Conservation (phyloP, 2,329 filamentous ascomycete genomes). For the Rhexocercosporidium sp. region DNA sequence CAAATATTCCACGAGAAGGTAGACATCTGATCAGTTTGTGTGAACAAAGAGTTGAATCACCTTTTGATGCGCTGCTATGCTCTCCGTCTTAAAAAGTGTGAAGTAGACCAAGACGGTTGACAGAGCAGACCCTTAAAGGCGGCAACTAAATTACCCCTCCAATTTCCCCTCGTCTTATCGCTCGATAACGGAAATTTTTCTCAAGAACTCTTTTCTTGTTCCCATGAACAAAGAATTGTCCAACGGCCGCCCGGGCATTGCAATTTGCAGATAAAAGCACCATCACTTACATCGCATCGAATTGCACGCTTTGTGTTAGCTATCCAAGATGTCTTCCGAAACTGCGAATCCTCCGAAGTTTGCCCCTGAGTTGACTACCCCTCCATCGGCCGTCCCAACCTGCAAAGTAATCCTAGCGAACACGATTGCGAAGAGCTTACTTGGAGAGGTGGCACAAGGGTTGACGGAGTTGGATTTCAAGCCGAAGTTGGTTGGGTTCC, state of each 20-base stretch:
- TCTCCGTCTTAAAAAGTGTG: not conserved
- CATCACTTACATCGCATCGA: not conserved
- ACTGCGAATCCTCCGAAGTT: not conserved
- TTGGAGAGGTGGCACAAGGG: conserved; percentile 78
- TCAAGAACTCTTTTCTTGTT: not conserved
- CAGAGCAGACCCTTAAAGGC: conserved; percentile 7
- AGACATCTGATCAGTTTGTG: no score
- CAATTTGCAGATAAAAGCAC: not conserved
- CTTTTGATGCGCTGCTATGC: no score
- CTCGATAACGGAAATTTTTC: conserved; percentile 18
- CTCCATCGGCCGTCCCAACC: conserved; percentile 46
- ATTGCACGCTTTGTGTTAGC: not conserved
- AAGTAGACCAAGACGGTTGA: not conserved
- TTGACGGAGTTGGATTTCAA: conserved; percentile 72
- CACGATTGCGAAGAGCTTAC: conserved; percentile 81
- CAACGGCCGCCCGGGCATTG: not conserved
- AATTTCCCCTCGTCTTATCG: conserved; percentile 20
- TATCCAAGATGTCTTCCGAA: conserved; percentile 3
- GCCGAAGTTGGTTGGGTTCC: conserved; percentile 86
- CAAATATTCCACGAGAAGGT: no score
- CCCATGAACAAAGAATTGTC: not conserved
- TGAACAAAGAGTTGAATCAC: no score
- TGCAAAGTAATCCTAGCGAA: conserved; percentile 95
- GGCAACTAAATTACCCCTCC: conserved; percentile 11
- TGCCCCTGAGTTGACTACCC: not conserved